Percentiles rank a stretch among this genome's conserved stretches.
Conservation (phyloP, 2,329 filamentous ascomycete species). For the Aspergillus fijiensis region DNA sequence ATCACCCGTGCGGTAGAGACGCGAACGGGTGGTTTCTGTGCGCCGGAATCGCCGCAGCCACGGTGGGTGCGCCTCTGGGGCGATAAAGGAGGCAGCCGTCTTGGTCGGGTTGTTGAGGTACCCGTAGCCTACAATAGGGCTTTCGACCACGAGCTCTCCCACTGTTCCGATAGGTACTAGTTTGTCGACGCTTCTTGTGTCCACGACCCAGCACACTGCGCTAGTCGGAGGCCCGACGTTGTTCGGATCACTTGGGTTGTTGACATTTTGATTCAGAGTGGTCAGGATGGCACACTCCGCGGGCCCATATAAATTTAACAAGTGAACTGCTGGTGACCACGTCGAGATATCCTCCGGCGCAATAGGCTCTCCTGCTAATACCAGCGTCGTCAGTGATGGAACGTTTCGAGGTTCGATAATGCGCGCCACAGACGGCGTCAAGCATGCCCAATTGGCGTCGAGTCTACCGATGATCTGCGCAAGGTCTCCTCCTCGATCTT, state of each 20-base stretch:
- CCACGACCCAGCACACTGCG: conserved; percentile 24
- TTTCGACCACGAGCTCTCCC: conserved; percentile 46
- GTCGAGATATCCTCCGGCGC: not conserved
- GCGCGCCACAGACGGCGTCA: conserved; percentile 37
- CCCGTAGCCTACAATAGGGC: conserved; percentile 40
- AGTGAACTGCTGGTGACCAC: not conserved
- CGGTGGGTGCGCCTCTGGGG: not conserved
- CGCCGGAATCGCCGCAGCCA: not conserved
- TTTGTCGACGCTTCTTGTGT: conserved; percentile 18
- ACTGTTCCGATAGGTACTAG: conserved; percentile 16
- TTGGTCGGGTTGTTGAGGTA: conserved; percentile 34
- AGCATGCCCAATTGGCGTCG: conserved; percentile 34
- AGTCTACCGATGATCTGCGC: conserved; percentile 12
- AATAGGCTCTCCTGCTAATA: conserved; percentile 8
- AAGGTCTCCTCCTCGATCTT: not conserved
- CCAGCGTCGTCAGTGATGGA: conserved; percentile 7
- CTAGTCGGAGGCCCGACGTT: conserved; percentile 9
- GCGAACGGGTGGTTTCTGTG: not conserved
- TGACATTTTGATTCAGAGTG: not conserved
- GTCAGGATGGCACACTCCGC: conserved; percentile 3
- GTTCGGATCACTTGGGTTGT: conserved; percentile 1
- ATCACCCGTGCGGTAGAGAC: conserved; percentile 9
- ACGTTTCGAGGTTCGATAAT: conserved; percentile 18
- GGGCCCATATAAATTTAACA: conserved; percentile 1
- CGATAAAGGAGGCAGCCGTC: conserved; percentile 16